Evolutionary conservation across 306 rosid species (phyloP), one percentile per base, ranked within the genome.

Genomic region (Rosa rugosa): DNA sequence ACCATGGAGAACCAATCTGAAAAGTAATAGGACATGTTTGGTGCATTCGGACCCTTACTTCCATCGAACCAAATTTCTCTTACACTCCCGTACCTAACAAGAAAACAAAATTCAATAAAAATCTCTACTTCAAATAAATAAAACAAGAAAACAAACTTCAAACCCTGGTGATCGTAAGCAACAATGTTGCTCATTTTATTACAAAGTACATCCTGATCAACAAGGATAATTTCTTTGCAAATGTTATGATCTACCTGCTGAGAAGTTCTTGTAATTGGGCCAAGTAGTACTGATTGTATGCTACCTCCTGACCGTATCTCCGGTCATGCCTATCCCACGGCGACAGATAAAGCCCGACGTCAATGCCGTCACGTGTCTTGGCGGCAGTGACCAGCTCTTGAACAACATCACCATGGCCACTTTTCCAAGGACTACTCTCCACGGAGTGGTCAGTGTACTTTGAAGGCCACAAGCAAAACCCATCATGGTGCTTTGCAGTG

Each of bases 401-500:
- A 51, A 94, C 89, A 66, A 91, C 99, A 79, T 94, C 97, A 0
- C 99, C 99, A 1, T 70, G 75, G 20, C 99, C 99, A 50, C 70
- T 71, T 77, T 75, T 76, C 99, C 99, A 94, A 2, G 88, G 86
- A 72, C 97, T 92, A 2, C 73, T 66, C 47, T 50, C 51, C 13
- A 94, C 97, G 5, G 99, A 94, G 65, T 92, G 97, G 1, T 88
- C 68, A 0, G 99, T 94, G 89, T 94, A 94, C 81, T 88, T 86
- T 0, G 99, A 94, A 80, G 99, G 99, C 99, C 99, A 94, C 38
- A 94, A 77, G 82, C 97, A 94, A 75, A 94, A 94, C 5, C 99
- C 99, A 74, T 94, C 99, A 76, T 94, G 99, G 88, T 94, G 99
- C 69, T 94, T 94, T 10, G 99, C 99, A 5, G 99, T 94, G 25